These are phyloP conservation scores for Neurospora pannonica DNA, from an alignment of 495 filamentous ascomycete species.

Conservation along the genomic window DNA sequence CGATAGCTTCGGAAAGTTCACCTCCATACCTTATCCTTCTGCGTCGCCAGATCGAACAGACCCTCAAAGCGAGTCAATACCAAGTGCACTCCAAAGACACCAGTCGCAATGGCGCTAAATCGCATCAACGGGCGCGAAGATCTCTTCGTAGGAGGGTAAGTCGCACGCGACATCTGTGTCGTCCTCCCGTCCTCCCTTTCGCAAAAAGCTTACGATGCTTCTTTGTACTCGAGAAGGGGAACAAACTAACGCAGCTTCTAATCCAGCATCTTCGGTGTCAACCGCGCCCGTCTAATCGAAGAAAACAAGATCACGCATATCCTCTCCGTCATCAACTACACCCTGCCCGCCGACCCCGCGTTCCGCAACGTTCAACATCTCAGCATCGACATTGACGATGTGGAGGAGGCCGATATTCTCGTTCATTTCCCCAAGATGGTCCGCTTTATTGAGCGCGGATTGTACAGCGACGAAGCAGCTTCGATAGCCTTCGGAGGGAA, in stretches of 20 bases:
- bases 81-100: neutral
- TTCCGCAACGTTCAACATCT: slow-evolving; percentile 55
- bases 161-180: neutral
- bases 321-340: slow-evolving; percentile 59
- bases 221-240: neutral
- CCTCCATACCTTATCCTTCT: neutral
- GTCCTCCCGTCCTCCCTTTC: too few relatives aligned
- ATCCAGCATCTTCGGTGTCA: slow-evolving; percentile 69
- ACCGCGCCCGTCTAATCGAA: slow-evolving; percentile 54
- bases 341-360: slow-evolving; percentile 25
- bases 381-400: slow-evolving; percentile 77
- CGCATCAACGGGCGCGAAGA: slow-evolving; percentile 59
- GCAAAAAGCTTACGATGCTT: slow-evolving; percentile 1
- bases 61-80: neutral
- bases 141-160: slow-evolving; percentile 80
- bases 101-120: slow-evolving; percentile 22
- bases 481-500: neutral
- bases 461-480: slow-evolving; percentile 32
- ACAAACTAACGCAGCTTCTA: slow-evolving; percentile 17
- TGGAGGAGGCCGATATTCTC: slow-evolving; percentile 75
- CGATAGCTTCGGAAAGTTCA: neutral
- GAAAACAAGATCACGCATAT: slow-evolving; percentile 79
- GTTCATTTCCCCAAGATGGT: slow-evolving; percentile 67
- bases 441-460: slow-evolving; percentile 70
- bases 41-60: neutral